Evolutionary conservation across 2,329 filamentous ascomycete genomes (phyloP).

Genomic region (Phialophora expanda): DNA sequence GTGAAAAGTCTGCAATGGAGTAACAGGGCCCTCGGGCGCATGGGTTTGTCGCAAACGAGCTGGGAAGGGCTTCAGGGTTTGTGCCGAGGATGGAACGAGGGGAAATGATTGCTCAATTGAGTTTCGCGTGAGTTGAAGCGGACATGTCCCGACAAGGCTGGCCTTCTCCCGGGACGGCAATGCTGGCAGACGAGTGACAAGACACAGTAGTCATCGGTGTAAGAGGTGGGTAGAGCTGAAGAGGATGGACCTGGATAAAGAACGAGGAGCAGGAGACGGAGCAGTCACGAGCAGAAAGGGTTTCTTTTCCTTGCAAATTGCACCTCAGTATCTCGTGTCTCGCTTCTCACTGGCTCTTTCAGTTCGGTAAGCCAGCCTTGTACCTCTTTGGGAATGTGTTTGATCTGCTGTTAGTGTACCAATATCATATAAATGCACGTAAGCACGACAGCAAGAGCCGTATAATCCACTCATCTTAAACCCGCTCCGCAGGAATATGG

Average conservation of each 20-base stretch:
- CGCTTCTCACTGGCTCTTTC: not conserved
- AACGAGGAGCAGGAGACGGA: not conserved
- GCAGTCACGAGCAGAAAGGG: not conserved
- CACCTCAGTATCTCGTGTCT: not conserved
- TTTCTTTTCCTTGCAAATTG: not conserved
- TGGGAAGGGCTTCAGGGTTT: not conserved
- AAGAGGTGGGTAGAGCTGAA: not conserved
- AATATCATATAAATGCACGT: not conserved
- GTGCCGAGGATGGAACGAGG: slow-evolving; percentile 7
- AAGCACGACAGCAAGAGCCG: not conserved
- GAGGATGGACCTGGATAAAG: not conserved
- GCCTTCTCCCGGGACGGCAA: not conserved
- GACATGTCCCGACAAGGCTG: slow-evolving; percentile 4
- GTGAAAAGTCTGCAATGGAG: slow-evolving; percentile 1
- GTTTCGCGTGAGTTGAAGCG: slow-evolving; percentile 23
- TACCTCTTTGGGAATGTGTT: not conserved
- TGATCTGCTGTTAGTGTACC: not conserved
- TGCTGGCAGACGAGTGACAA: not conserved
- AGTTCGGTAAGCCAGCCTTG: not conserved
- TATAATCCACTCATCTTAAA: no score
- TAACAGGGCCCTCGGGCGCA: not conserved
- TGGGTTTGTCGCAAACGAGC: slow-evolving; percentile 3
- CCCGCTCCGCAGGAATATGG: not conserved
- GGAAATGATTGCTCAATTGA: slow-evolving; percentile 34
- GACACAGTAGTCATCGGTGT: not conserved